Evolutionary conservation across 2,329 filamentous ascomycete species (phyloP), one percentile per base, ranked within the genome.

Genomic region (Aspergillus niger): DNA sequence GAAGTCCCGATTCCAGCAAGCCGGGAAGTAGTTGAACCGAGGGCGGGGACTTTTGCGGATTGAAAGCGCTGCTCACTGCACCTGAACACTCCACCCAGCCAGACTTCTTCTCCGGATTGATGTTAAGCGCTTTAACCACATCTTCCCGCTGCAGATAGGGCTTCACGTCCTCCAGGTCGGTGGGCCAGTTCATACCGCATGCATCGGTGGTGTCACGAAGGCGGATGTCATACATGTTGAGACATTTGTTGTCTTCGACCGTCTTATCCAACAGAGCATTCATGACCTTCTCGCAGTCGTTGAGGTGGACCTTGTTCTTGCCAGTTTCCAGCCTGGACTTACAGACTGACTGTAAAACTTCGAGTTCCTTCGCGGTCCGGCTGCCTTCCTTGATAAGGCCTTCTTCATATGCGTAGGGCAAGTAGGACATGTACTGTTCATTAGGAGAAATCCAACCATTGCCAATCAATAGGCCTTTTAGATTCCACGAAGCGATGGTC

Each of bases 161-260:
- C 5, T 87, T 91, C 22, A 99, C 85, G 53, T 85, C 74, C 50
- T 78, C 77, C 70, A 99, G 82, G 77, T 99, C 95, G 65, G 92
- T 90, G 32, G 95, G 95, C 96, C 96, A 99, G 79, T 92, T 94
- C 93, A 97, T 97, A 67, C 95, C 95, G 75, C 95, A 99, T 64
- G 89, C 89, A 4, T 91, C 90, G 75, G 86, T 92, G 6, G 80
- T 80, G 76, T 99, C 95, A 65, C 83, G 88, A 50, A 97, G 83
- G 50, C 94, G 91, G 56, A 98, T 85, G 75, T 99, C 95, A 76
- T 99, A 99, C 91, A 98, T 97, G 79, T 99, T 99, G 74, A 88
- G 76, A 76, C 96, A 99, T 70, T 86, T 80, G 13, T 80, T 80
- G 38, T 79, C 80, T 11, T 65, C 63, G 55, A 82, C 79, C 2